A percentile compares a stretch with the other conserved stretches of the same genome.
Conservation (phyloP, 805 yeast species). For the Cyberlindnera veronae region DNA sequence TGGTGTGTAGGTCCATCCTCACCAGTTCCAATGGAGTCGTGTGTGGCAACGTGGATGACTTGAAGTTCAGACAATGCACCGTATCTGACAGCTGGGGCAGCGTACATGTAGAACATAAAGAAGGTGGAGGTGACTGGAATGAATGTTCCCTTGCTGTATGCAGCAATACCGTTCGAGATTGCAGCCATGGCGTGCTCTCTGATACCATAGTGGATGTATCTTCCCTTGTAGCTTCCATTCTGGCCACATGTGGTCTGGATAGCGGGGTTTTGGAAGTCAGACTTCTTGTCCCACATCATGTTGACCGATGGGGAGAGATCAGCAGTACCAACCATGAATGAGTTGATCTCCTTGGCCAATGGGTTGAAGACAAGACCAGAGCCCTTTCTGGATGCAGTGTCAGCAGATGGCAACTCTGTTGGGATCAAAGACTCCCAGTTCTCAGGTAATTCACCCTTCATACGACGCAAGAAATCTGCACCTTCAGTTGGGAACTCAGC, state of each 20-base stretch:
- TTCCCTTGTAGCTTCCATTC: constrained; percentile 67
- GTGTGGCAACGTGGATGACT: constrained; percentile 83
- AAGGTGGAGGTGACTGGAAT: constrained; percentile 95
- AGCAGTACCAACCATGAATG: constrained; percentile 13
- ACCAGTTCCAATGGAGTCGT: constrained; percentile 86
- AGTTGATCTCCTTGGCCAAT: constrained; percentile 6
- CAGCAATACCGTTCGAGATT: constrained; percentile 92
- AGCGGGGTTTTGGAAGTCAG: constrained; percentile 86
- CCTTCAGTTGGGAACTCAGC: constrained; percentile 72
- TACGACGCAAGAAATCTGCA: constrained; percentile 75
- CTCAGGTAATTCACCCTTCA: constrained; percentile 70
- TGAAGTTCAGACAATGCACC: constrained; percentile 81
- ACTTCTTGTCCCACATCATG: constrained; percentile 43
- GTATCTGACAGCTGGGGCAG: constrained; percentile 82
- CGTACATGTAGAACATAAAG: constrained; percentile 85
- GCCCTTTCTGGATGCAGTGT: constrained; percentile 91
- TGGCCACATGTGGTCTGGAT: constrained; percentile 66
- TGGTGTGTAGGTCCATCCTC: constrained; percentile 94
- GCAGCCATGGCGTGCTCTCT: constrained; percentile 99
- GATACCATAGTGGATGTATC: constrained; percentile 95
- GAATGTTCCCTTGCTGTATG: constrained; percentile 72
- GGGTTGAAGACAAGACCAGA: constrained; percentile 66
- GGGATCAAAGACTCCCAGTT: constrained; percentile 81
- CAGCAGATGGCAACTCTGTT: constrained; percentile 60
- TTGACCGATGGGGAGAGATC: constrained; percentile 12